Evolutionary conservation across 176 grass and related monocot species (phyloP).

Genomic region (Puya raimondii): DNA sequence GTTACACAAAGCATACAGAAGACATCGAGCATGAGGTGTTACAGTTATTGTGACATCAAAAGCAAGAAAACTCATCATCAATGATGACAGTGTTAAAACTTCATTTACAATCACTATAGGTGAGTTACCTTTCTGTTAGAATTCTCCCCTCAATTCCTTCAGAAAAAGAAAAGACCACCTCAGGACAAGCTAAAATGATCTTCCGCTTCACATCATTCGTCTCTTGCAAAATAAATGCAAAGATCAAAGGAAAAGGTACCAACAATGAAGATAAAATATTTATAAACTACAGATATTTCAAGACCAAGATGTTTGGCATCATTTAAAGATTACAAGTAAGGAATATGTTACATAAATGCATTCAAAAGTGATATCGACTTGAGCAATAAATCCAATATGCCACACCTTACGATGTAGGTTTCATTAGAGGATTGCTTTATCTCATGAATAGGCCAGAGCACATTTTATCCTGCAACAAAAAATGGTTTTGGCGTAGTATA

Average conservation of each 20-base stretch:
- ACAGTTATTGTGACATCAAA: not conserved
- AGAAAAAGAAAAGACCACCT: slow-evolving; percentile 23
- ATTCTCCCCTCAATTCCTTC: slow-evolving; percentile 26
- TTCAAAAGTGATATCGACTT: slow-evolving; percentile 36
- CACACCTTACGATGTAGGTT: slow-evolving; percentile 45
- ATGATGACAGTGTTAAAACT: slow-evolving; percentile 10
- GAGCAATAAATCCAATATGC: slow-evolving; percentile 59
- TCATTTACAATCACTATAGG: slow-evolving; percentile 4
- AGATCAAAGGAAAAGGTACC: slow-evolving; percentile 58
- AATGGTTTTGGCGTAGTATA: slow-evolving; percentile 19
- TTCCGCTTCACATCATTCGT: slow-evolving; percentile 43
- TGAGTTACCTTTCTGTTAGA: slow-evolving; percentile 36
- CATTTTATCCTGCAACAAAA: slow-evolving; percentile 43
- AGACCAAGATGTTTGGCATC: slow-evolving; percentile 32
- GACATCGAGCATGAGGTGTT: not conserved
- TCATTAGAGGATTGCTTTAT: slow-evolving; percentile 15
- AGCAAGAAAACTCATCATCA: slow-evolving; percentile 16
- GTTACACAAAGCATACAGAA: not conserved
- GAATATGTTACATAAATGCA: slow-evolving; percentile 53
- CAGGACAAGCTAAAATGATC: not conserved
- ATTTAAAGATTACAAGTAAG: slow-evolving; percentile 32
- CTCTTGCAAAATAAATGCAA: slow-evolving; percentile 91
- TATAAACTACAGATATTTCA: slow-evolving; percentile 22
- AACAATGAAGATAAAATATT: slow-evolving; percentile 23
- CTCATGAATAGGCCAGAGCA: slow-evolving; percentile 21